Base-by-base conservation (phyloP, 2,329 filamentous ascomycete species). In the Venturia nashicola region DNA sequence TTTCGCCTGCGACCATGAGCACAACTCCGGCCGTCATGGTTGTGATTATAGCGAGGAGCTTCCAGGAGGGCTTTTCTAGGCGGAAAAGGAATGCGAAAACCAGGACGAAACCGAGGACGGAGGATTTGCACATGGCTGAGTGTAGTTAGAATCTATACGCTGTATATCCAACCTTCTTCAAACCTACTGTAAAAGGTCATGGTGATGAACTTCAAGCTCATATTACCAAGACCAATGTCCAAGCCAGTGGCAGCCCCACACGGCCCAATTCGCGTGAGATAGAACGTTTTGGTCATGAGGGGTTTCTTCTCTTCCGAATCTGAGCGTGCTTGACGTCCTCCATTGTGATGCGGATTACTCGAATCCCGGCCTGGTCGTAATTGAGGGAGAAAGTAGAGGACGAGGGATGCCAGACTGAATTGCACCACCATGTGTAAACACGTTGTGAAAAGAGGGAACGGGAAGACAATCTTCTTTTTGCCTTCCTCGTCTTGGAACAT, bases 1-100 rank as follows among this genome's bases (percentile, higher is more conserved):
- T 87, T 76, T 99, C 94, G 66, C 93, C 94, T 6, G 91, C 91
- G 0, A 97, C 94, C 94, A 99, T 99, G 86, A 97, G 95, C 66
- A 99, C 82, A 9, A 99, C 93, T 66, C 94, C 94, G 2, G 86
- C 70, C 0, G 92, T 97, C 94, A 99, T 97, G 70, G 89, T 86
- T 62, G 86, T 83, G 69, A 99, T 97, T 69, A 97, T 94, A 68
- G 83, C 81, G 46, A 96, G 88, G 9, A 99, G 83, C 69, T 88
- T 89, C 81, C 89, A 86, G 0, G 93, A 97, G 0, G 90, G 91
- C 12, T 84, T 84, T 76, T 99, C 94, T 62, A 99, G 86, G 62
- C 89, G 86, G 79, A 99, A 97, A 59, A 96, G 74, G 72, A 99
- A 96, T 67, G 94, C 94, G 73, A 99, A 99, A 60, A 96, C 76